phyloP scores from a whole-genome alignment of 1,284 basidiomycete genomes.

The Agaricales sp. region DNA sequence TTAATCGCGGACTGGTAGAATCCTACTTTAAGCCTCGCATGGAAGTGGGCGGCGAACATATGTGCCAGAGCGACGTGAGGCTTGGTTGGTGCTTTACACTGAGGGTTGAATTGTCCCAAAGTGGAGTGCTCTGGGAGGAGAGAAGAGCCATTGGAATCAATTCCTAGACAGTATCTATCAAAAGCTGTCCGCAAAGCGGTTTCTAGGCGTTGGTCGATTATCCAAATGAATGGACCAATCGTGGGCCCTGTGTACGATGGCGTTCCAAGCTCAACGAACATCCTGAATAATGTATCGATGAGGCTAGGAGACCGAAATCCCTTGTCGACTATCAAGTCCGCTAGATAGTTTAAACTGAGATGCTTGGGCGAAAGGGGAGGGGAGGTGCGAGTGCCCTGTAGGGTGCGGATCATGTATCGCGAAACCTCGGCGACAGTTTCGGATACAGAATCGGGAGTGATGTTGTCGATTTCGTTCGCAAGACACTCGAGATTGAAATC shows the following conservation, averaged over 20 bases:
- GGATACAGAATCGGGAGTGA: too few species aligned
- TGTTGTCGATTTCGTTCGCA: too few species aligned
- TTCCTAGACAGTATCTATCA: too few species aligned
- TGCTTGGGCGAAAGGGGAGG: neutral
- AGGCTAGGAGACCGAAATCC: neutral
- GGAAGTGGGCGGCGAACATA: neutral
- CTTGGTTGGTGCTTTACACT: neutral
- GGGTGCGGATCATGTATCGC: neutral
- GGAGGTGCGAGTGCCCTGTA: neutral
- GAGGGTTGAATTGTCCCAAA: neutral
- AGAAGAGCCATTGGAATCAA: too few species aligned
- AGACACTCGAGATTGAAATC: too few species aligned
- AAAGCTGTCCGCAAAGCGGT: neutral
- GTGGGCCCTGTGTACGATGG: neutral
- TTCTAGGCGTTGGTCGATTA: neutral
- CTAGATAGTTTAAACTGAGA: neutral
- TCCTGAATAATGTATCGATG: neutral
- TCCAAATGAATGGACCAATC: neutral
- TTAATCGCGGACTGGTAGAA: neutral
- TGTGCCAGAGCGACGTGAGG: neutral
- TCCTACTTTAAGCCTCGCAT: neutral
- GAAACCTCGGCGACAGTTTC: neutral
- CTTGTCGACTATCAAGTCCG: neutral
- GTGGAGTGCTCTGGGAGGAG: neutral
- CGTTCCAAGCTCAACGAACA: neutral